A percentile compares a stretch with the other conserved stretches of the same genome.
Evolutionary conservation across 176 grass and related monocot species (phyloP).

Genomic region (Bothriochloa decipiens): DNA sequence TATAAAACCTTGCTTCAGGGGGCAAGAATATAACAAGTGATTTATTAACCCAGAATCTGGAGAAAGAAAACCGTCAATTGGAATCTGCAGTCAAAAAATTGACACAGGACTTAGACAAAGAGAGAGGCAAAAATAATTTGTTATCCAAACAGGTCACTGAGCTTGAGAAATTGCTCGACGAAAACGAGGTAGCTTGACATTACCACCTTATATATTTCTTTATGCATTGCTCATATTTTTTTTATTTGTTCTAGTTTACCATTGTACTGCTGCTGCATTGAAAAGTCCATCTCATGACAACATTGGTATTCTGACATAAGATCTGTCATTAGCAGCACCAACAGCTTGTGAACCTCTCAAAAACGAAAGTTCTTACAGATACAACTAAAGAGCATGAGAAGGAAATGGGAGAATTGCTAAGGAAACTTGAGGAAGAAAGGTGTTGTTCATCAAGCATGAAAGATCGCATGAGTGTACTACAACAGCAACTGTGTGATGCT

Average conservation of each 20-base stretch:
- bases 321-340: constrained; percentile 78
- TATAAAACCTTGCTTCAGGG: constrained; percentile 27
- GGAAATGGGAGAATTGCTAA: constrained; percentile 60
- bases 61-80: constrained; percentile 68
- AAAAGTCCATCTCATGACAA: constrained; percentile 26
- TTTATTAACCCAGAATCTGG: constrained; percentile 66
- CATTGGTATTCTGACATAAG: constrained; percentile 18
- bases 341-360: constrained; percentile 67
- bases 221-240: constrained; percentile 22
- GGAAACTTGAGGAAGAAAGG: constrained; percentile 73
- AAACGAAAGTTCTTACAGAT: constrained; percentile 60
- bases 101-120: constrained; percentile 56
- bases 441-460: constrained; percentile 51
- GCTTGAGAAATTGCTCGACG: constrained; percentile 59
- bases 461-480: constrained; percentile 43
- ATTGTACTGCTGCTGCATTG: not conserved
- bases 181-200: constrained; percentile 72
- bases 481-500: constrained; percentile 59
- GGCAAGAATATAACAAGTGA: constrained; percentile 31
- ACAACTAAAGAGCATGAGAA: constrained; percentile 60
- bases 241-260: not conserved
- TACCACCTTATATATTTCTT: constrained; percentile 16
- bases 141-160: constrained; percentile 62
- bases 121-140: constrained; percentile 57
- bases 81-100: constrained; percentile 58